These are phyloP conservation scores for Acidomyces sp. DNA, from an alignment of 495 filamentous ascomycete genomes.

Conservation along the genomic window DNA sequence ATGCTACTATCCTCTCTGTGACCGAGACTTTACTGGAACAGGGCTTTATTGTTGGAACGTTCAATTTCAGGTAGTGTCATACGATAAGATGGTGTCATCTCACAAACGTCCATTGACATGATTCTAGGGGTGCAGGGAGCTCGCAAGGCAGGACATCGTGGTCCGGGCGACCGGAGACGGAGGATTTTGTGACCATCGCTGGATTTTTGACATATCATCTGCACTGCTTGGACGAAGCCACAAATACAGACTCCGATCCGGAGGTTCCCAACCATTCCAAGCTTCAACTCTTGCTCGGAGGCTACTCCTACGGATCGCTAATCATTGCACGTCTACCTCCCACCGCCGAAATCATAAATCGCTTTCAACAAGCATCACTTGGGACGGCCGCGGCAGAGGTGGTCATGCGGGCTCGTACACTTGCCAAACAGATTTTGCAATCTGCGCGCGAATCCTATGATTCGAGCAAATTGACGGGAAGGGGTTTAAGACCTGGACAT, in stretches of 20 bases:
- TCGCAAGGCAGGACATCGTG: slow-evolving; percentile 71
- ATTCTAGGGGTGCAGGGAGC: slow-evolving; percentile 56
- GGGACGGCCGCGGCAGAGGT: slow-evolving; percentile 51
- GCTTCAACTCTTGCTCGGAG: slow-evolving; percentile 47
- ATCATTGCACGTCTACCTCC: slow-evolving; percentile 60
- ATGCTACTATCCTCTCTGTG: slow-evolving; percentile 55
- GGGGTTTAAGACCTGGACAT: background rate
- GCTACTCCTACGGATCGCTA: slow-evolving; percentile 87
- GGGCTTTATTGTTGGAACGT: slow-evolving; percentile 71
- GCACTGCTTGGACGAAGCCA: slow-evolving; percentile 27
- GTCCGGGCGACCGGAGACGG: slow-evolving; percentile 65
- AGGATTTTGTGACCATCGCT: slow-evolving; percentile 67
- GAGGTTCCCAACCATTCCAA: background rate
- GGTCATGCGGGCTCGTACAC: slow-evolving; percentile 47
- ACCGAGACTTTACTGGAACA: slow-evolving; percentile 47
- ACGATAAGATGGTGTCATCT: too few species aligned
- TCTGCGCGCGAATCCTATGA: slow-evolving; percentile 8
- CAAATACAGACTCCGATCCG: slow-evolving; percentile 1
- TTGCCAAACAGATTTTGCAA: slow-evolving; percentile 43
- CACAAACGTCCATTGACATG: slow-evolving; percentile 3
- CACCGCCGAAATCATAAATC: slow-evolving; percentile 41
- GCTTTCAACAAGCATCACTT: slow-evolving; percentile 40
- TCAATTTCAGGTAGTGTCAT: slow-evolving; percentile 88
- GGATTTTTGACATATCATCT: slow-evolving; percentile 67
- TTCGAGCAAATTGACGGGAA: background rate